Base-by-base conservation (phyloP, 2,329 filamentous ascomycete species). In the Chaetomium globosum region DNA sequence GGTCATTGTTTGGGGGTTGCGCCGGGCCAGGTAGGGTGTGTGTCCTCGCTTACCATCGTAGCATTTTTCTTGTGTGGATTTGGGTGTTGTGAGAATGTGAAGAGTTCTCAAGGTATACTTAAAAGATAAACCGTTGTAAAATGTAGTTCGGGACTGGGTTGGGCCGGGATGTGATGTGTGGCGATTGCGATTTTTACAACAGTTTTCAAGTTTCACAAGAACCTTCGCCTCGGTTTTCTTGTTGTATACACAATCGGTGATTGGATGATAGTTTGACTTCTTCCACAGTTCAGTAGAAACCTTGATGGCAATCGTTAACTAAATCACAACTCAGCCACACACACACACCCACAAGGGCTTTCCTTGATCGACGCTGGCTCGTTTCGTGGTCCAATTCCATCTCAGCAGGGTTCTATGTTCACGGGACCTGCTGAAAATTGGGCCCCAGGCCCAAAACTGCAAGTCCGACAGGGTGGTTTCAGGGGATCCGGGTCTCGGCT, bases 391-490 rank as follows among this genome's bases (percentile, higher is more conserved):
- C 51, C 43, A 52, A 21, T 21, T 21, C 61, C 33, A n/a, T 51
- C 49, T 36, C 30, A 54, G 48, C 56, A 66, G 31, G 60, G 59
- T 54, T 54, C 31, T 8, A 19, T 60, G 60, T 4, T 33, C 64
- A 66, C 64, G 60, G 16, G 64, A 66, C 64, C 64, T 59, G 59
- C 60, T 60, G 51, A 64, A 64, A 63, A 52, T 26, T 46, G 55
- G 60, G 43, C 26, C 46, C 26, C 26, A 16, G 8, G 19, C 59
- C 48, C n/a, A 46, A 48, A 57, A 46, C 46, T 28, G 56, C n/a
- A 39, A 55, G 23, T 52, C 52, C 61, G 31, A 28, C 59, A 66
- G 60, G n/a, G 30, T 10, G 16, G 21, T 12, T 43, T 60, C 59
- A 59, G 39, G 59, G 63, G 58, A 43, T 36, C 26, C 19, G 36